These are phyloP conservation scores for Leccinum olivaceopallidum DNA, from an alignment of 768 basidiomycete genomes.

Conservation along the genomic window DNA sequence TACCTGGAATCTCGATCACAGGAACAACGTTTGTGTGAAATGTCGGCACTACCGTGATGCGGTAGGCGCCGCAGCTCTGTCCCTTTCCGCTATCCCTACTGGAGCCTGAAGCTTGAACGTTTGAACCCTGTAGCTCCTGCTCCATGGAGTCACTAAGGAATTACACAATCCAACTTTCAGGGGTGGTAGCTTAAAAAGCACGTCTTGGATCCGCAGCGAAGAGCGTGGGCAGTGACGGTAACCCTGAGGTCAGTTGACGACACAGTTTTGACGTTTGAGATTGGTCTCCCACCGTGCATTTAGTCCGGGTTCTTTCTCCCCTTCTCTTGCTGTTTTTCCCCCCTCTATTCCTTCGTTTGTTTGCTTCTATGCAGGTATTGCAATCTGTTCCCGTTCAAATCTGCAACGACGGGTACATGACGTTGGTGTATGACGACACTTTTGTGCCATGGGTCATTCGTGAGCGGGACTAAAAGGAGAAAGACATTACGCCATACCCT, in stretches of 20 bases:
- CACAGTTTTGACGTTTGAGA: conserved; percentile 56
- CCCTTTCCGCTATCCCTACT: conserved; percentile 42
- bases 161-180: conserved; percentile 83
- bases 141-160: conserved; percentile 62
- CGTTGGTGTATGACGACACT: background rate
- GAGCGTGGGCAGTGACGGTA: background rate
- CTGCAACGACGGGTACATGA: background rate
- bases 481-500: background rate
- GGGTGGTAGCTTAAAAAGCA: conserved; percentile 71
- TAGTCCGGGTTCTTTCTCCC: conserved; percentile 56
- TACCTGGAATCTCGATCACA: background rate
- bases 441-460: background rate
- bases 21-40: background rate
- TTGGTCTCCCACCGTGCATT: conserved; percentile 62
- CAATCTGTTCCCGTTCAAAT: background rate
- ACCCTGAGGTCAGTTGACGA: conserved; percentile 67
- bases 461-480: conserved; percentile 26
- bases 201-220: conserved; percentile 43
- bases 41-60: background rate
- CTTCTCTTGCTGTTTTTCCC: conserved; percentile 28
- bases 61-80: background rate
- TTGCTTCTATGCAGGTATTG: conserved; percentile 36
- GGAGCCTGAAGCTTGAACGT: background rate
- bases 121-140: conserved; percentile 59
- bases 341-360: conserved; percentile 47